Evolutionary conservation across 2,329 filamentous ascomycete genomes (phyloP), one percentile per base, ranked within the genome.

Genomic region (Trichoderma cornu-damae): DNA sequence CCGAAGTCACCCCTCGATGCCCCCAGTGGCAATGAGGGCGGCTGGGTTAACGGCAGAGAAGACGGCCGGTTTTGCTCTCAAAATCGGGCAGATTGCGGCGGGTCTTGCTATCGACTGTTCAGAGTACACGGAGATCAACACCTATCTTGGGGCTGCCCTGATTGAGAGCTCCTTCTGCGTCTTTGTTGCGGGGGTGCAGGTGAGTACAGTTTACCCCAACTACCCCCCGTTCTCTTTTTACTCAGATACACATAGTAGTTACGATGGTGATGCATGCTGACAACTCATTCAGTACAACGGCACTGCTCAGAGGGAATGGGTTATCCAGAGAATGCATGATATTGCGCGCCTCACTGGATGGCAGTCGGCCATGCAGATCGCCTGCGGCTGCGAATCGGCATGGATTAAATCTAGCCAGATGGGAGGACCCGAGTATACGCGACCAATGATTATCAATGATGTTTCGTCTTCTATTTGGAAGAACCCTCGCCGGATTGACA

Each of bases 1-100:
- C 59, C 82, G 94, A 32, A 80, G 86, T 1, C 92, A 96, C 64
- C 94, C 94, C 0, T 83, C 82, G 22, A 96, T 96, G 91, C 93
- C 92, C 0, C 90, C 93, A 0, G 86, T 92, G 7, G 88, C 91
- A 34, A 91, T 96, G 83, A 83, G 91, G 65, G 91, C 94, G 2
- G 90, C 90, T 0, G 88, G 87, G 6, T 79, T 95, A 61, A 85
- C 88, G 8, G 90, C 90, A 0, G 76, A 76, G 12, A 82, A 88
- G 49, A 96, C 93, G 1, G 82, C 79, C 3, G 75, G 75, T 0
- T 88, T 84, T 70, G 89, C 91, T 1, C 85, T 85, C 60, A 80
- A 86, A 61, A 84, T 96, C 59, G 92, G 90, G 6, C 84, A 87
- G 20, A 93, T 97, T 57, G 82, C 85, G 2, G 89, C 88, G 0